Percentiles rank a stretch among this genome's conserved stretches.
Conservation (phyloP, 176 grass and related monocot genomes). For the Rhynchospora tenuis region DNA sequence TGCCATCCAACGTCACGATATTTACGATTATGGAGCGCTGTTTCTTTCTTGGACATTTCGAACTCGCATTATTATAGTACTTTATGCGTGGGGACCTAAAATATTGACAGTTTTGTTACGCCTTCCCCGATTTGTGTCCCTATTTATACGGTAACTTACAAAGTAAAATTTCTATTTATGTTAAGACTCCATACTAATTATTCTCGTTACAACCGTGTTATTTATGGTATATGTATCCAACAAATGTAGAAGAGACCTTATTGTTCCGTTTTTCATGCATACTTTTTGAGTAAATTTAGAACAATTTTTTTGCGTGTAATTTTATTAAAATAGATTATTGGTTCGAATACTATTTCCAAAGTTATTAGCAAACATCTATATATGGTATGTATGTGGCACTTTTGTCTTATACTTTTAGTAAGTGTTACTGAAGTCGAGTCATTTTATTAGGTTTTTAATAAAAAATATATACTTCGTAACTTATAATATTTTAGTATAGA, state of each 20-base stretch:
- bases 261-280: neutral
- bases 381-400: too few species aligned
- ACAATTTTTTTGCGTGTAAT: neutral
- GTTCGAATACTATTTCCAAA: too few species aligned
- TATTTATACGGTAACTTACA: neutral
- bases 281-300: neutral
- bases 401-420: neutral
- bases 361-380: too few species aligned
- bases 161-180: neutral
- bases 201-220: neutral
- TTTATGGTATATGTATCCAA: neutral
- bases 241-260: neutral
- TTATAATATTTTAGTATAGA: too few species aligned
- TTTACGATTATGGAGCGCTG: neutral
- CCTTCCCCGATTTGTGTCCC: neutral
- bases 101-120: neutral
- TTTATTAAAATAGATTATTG: neutral
- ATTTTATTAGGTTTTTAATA: too few species aligned
- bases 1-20: neutral
- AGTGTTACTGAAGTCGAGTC: neutral
- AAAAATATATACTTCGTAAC: neutral
- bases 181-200: neutral
- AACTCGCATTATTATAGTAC: slow-evolving; percentile 12
- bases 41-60: slow-evolving; percentile 25
- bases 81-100: neutral